Conservation (phyloP, 805 yeast species). For the Candida ortonii region DNA sequence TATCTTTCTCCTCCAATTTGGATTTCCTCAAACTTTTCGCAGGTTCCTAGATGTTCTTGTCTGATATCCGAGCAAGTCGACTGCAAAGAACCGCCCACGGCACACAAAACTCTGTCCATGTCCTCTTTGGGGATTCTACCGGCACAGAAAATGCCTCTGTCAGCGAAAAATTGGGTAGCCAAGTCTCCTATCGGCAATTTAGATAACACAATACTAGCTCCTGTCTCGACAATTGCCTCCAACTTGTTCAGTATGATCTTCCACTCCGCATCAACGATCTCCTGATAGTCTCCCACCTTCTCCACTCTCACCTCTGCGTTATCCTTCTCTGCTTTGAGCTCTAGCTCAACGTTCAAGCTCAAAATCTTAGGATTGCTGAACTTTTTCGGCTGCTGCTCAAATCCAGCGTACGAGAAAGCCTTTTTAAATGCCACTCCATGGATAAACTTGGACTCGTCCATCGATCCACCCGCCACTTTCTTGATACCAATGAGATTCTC, state of each 20-base stretch:
- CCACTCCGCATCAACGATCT: slow-evolving; percentile 99
- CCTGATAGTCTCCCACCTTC: slow-evolving; percentile 90
- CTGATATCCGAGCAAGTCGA: slow-evolving; percentile 70
- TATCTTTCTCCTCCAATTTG: slow-evolving; percentile 97
- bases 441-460: slow-evolving; percentile 87
- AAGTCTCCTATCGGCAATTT: slow-evolving; percentile 96
- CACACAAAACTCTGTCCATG: slow-evolving; percentile 86
- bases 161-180: slow-evolving; percentile 99
- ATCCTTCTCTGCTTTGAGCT: slow-evolving; percentile 96
- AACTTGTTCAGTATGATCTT: slow-evolving; percentile 83
- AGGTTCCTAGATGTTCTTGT: slow-evolving; percentile 75
- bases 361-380: slow-evolving; percentile 79
- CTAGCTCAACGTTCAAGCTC: slow-evolving; percentile 86
- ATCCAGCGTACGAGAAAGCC: slow-evolving; percentile 97
- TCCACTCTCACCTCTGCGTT: slow-evolving; percentile 97
- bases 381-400: slow-evolving; percentile 94
- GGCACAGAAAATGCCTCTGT: slow-evolving; percentile 93
- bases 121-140: slow-evolving; percentile 90
- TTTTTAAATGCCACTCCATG: slow-evolving; percentile 97
- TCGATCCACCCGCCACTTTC: slow-evolving; percentile 92
- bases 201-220: slow-evolving; percentile 90
- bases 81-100: slow-evolving; percentile 91
- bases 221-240: slow-evolving; percentile 75
- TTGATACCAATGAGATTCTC: slow-evolving; percentile 91
- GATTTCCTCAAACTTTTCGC: slow-evolving; percentile 82